phyloP scores from a whole-genome alignment of 2,329 filamentous ascomycete species.

The Arachnopeziza araneosa region DNA sequence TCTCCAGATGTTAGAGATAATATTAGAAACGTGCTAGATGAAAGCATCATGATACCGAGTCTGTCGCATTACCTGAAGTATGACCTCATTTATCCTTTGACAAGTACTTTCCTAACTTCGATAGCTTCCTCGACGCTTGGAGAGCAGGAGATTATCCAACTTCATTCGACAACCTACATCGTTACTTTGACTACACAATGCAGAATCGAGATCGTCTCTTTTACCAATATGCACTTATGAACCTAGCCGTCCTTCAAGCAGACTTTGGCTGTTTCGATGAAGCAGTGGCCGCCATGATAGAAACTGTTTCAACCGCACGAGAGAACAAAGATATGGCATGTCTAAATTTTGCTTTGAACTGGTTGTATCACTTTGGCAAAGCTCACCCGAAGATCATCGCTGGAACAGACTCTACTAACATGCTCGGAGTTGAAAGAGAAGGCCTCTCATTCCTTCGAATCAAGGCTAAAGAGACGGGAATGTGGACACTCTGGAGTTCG shows the following conservation, averaged over 20 bases:
- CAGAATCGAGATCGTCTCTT: conserved; percentile 75
- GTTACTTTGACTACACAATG: conserved; percentile 96
- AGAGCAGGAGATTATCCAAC: conserved; percentile 83
- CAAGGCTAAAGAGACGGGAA: conserved; percentile 79
- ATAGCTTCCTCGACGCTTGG: conserved; percentile 86
- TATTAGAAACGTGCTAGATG: conserved; percentile 62
- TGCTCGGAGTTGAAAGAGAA: conserved; percentile 74
- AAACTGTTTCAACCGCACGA: conserved; percentile 88
- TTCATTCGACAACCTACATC: conserved; percentile 84
- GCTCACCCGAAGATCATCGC: conserved; percentile 72
- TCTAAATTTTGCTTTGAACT: conserved; percentile 91
- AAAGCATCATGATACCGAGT: conserved; percentile 63
- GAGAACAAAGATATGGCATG: conserved; percentile 91
- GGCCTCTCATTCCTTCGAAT: conserved; percentile 76
- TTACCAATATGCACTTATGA: conserved; percentile 93
- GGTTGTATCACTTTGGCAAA: conserved; percentile 92
- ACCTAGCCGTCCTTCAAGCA: conserved; percentile 86
- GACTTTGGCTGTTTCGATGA: conserved; percentile 91
- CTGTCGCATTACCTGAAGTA: conserved; percentile 71
- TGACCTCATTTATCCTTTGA: conserved; percentile 9
- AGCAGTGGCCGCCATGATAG: conserved; percentile 89
- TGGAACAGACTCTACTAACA: conserved; percentile 63
- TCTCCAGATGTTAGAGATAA: conserved; percentile 67
- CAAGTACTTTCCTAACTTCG: neutral
- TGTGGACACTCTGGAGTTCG: conserved; percentile 80